These are phyloP conservation scores for Candida sp. DNA, from an alignment of 1,139 yeast genomes.

Conservation along the genomic window DNA sequence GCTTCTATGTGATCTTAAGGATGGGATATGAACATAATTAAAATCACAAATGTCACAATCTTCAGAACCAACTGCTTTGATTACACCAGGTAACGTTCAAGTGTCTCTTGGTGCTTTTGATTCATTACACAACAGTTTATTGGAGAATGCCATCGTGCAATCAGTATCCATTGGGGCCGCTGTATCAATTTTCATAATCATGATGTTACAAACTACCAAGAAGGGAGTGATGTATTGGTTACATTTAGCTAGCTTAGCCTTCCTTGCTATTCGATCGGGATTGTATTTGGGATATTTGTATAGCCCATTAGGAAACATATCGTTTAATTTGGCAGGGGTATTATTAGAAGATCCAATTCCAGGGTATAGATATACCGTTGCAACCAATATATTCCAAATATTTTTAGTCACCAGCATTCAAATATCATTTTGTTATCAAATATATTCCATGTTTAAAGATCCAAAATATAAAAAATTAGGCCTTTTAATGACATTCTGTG, in stretches of 20 bases:
- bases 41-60: neutral
- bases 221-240: constrained; percentile 67
- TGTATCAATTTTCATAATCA: constrained; percentile 17
- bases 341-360: constrained; percentile 20
- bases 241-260: constrained; percentile 56
- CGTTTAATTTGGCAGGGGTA: constrained; percentile 50
- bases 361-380: constrained; percentile 40
- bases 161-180: constrained; percentile 30
- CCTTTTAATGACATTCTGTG: constrained; percentile 30
- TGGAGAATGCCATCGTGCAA: constrained; percentile 5
- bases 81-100: neutral
- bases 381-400: constrained; percentile 58
- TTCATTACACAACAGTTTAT: neutral
- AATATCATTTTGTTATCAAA: constrained; percentile 65
- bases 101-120: constrained; percentile 2
- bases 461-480: constrained; percentile 44
- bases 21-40: neutral
- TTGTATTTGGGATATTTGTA: constrained; percentile 53
- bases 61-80: neutral
- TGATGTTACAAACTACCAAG: constrained; percentile 42
- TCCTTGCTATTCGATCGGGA: constrained; percentile 55
- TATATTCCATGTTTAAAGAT: constrained; percentile 60
- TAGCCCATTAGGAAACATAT: constrained; percentile 49
- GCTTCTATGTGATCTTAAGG: neutral
- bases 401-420: constrained; percentile 60